Evolutionary conservation across 2,329 filamentous ascomycete species (phyloP), one percentile per base, ranked within the genome.

Genomic region (Paraphoma sp.): DNA sequence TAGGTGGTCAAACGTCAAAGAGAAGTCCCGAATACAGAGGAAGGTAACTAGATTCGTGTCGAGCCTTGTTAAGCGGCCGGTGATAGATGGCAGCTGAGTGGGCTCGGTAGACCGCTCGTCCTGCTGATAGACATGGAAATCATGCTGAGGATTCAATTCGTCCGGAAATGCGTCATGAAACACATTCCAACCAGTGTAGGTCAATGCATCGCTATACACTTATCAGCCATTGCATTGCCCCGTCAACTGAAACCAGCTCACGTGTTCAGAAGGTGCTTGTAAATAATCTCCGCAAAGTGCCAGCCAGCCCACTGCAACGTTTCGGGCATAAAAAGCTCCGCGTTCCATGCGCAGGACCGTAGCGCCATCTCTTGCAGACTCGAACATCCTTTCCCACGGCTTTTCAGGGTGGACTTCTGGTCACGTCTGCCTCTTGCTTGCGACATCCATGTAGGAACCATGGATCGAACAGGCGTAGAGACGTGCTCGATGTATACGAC

Each of bases 121-220:
- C 36, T 33, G 4, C 14, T 56, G 56, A 23, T 48, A 50, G 16
- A 62, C 51, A 28, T 48, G 47, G 29, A 63, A 68, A 5, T 45
- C 48, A 16, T 55, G 62, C 42, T 63, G 46, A 3, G 49, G 56
- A 16, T 59, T 56, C n/a, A 63, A 55, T 7, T 64, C 54, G 16
- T 60, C 43, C 14, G 68, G 66, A 12, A 57, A 70, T 7, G 63
- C 65, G 31, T 55, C 54, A 6, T 46, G 53, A 44, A 69, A 68
- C 7, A 63, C 47, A 14, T 28, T 53, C 66, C 64, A 69, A 1
- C 54, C 52, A 38, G 61, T 58, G 23, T 61, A 61, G 4, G 63
- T 60, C 12, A 64, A 51, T 4, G 54, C 55, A 30, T 65, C 56
- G 30, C 65, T 69, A 43, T 48, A 18, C 6, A 9, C 6, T 31